phyloP scores from a whole-genome alignment of 2,329 filamentous ascomycete species.

The Colletotrichum musae region DNA sequence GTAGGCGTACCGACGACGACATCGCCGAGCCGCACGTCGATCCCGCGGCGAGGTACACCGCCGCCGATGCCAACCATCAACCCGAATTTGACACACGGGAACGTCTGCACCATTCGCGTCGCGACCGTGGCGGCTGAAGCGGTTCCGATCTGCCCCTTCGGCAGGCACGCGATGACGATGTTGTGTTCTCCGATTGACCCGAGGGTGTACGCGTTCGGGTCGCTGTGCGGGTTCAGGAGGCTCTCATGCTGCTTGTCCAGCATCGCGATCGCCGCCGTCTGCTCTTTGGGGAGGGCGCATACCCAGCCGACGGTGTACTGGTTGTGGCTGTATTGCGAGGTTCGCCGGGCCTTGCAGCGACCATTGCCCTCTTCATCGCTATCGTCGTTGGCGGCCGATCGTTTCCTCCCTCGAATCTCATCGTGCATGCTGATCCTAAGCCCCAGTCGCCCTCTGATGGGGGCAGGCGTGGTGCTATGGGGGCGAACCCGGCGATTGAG shows the following conservation, averaged over 20 bases:
- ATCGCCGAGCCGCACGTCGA: constrained; percentile 46
- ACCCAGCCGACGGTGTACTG: constrained; percentile 48
- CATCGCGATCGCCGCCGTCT: constrained; percentile 44
- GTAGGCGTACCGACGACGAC: constrained; percentile 44
- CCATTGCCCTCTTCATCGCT: too few species aligned
- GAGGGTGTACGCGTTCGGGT: constrained; percentile 47
- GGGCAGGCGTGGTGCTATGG: too few species aligned
- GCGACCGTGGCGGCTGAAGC: constrained; percentile 22
- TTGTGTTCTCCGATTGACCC: constrained; percentile 46
- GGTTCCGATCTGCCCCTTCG: constrained; percentile 41
- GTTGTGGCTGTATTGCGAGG: not conserved
- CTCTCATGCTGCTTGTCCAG: constrained; percentile 44
- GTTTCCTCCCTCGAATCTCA: too few species aligned
- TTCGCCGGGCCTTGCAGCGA: too few species aligned
- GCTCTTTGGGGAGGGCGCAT: constrained; percentile 44
- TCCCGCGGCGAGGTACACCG: constrained; percentile 34
- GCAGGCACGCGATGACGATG: constrained; percentile 46
- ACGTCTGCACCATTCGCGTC: not conserved
- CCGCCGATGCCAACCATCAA: constrained; percentile 48
- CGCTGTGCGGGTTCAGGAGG: constrained; percentile 36
- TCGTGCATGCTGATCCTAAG: too few species aligned
- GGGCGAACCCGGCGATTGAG: too few species aligned
- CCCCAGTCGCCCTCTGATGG: too few species aligned
- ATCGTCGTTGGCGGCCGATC: too few species aligned
- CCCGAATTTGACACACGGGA: not conserved